phyloP scores from a whole-genome alignment of 768 basidiomycete species.

The Lactarius pseudohatsudake region DNA sequence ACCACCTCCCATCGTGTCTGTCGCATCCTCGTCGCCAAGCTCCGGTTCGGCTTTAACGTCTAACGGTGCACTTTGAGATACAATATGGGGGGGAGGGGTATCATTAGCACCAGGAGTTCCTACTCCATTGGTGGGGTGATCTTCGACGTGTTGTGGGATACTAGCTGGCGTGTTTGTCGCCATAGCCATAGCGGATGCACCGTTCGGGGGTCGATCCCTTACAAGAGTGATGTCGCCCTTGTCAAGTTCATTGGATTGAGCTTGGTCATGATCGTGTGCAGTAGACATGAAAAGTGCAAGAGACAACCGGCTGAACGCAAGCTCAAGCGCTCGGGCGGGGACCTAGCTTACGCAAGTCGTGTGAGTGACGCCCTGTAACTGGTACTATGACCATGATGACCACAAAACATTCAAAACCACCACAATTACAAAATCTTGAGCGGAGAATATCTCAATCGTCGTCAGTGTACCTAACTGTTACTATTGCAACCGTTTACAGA shows the following conservation, averaged over 20 bases:
- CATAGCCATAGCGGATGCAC: not conserved
- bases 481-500: not conserved
- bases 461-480: slow-evolving; percentile 21
- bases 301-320: not conserved
- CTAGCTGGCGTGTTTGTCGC: not conserved
- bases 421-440: not conserved
- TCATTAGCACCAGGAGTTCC: not conserved
- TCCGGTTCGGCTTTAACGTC: slow-evolving; percentile 4
- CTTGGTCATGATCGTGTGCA: slow-evolving; percentile 6
- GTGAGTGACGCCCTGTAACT: not conserved
- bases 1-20: slow-evolving; percentile 26
- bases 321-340: not conserved
- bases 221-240: not conserved
- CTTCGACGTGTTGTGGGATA: slow-evolving; percentile 7
- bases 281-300: slow-evolving; percentile 19
- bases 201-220: not conserved
- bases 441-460: slow-evolving; percentile 29
- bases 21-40: not conserved
- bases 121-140: not conserved
- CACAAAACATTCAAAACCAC: not conserved
- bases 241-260: slow-evolving; percentile 6
- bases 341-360: slow-evolving; percentile 15
- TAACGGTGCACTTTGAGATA: slow-evolving; percentile 5
- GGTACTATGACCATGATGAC: slow-evolving; percentile 5
- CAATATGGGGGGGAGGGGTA: not conserved